Evolutionary conservation across 2,329 filamentous ascomycete genomes (phyloP).

Genomic region (Exophiala sideris): DNA sequence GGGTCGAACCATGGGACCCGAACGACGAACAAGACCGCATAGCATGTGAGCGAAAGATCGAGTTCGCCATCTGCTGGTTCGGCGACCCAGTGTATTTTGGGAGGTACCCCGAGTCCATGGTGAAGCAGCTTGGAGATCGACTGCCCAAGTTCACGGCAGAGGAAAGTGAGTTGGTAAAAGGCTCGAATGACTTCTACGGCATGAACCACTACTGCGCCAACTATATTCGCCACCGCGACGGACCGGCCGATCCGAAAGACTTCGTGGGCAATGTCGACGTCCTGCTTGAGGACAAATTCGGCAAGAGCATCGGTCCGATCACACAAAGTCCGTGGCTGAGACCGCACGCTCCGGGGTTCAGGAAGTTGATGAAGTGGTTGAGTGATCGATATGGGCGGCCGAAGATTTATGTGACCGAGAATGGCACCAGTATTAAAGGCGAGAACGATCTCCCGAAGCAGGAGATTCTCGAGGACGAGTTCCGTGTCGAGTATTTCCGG

Average conservation of each 20-base stretch:
- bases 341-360: conserved; percentile 72
- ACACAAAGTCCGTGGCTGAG: conserved; percentile 80
- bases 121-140: conserved; percentile 72
- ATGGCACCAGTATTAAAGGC: conserved; percentile 77
- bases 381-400: conserved; percentile 72
- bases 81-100: conserved; percentile 83
- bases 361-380: conserved; percentile 72
- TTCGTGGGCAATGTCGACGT: conserved; percentile 73
- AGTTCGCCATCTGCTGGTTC: conserved; percentile 86
- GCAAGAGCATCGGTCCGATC: conserved; percentile 72
- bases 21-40: conserved; percentile 70
- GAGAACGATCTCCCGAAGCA: conserved; percentile 68
- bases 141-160: conserved; percentile 71
- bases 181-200: conserved; percentile 90
- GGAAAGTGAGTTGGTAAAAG: conserved; percentile 69
- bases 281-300: conserved; percentile 66
- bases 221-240: conserved; percentile 68
- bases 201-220: conserved; percentile 94
- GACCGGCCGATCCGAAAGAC: conserved; percentile 60
- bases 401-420: conserved; percentile 84
- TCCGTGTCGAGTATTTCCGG: conserved; percentile 74
- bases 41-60: conserved; percentile 75
- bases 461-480: conserved; percentile 74
- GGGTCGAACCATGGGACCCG: conserved; percentile 77
- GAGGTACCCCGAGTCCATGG: conserved; percentile 80